phyloP scores from a whole-genome alignment of 2,329 filamentous ascomycete species.

The Verticillium nonalfalfae region DNA sequence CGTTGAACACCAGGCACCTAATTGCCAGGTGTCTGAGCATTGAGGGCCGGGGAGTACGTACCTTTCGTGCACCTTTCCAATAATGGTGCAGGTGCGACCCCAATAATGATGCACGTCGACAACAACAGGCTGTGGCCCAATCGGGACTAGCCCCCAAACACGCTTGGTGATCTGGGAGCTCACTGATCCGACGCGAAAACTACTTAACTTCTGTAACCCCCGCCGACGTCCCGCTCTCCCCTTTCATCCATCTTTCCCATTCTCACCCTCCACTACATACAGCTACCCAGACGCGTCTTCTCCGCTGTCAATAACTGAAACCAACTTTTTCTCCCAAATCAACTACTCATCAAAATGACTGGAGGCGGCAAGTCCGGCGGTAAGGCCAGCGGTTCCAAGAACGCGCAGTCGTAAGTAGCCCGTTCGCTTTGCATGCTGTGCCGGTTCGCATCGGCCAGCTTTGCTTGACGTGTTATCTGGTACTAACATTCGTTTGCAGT shows the following conservation, averaged over 20 bases:
- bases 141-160: conserved; percentile 19
- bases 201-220: conserved; percentile 49
- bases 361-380: conserved; percentile 99
- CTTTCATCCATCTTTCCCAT: conserved; percentile 22
- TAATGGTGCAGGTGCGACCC: conserved; percentile 5
- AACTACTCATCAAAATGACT: conserved; percentile 79
- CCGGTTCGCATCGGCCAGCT: too few relatives aligned
- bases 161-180: conserved; percentile 44
- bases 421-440: conserved; percentile 5
- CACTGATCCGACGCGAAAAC: conserved; percentile 38
- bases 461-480: background rate
- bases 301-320: conserved; percentile 5
- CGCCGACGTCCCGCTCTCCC: conserved; percentile 25
- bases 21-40: background rate
- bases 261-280: conserved; percentile 16
- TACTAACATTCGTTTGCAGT: conserved; percentile 46
- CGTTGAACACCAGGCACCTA: too few relatives aligned
- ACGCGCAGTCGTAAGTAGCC: conserved; percentile 88
- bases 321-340: conserved; percentile 18
- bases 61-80: too few relatives aligned
- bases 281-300: conserved; percentile 4
- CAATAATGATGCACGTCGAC: background rate
- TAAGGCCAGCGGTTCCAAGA: conserved; percentile 99
- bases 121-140: conserved; percentile 12
- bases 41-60: conserved; percentile 4